Base-by-base conservation (phyloP, 2,329 filamentous ascomycete genomes). In the Bipolaris gigantea region DNA sequence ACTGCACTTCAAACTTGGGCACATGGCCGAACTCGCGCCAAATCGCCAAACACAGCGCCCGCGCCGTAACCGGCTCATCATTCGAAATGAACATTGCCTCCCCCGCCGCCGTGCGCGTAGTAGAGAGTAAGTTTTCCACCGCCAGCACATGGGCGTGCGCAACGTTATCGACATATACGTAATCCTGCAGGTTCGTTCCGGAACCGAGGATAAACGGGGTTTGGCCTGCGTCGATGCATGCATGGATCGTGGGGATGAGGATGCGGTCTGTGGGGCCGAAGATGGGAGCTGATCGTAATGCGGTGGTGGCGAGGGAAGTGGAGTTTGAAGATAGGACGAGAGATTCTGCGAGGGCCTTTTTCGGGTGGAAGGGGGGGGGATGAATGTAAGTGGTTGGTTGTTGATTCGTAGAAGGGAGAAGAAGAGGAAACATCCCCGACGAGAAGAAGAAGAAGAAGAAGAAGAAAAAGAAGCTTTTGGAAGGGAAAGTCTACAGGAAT, bases 61-160 rank as follows among this genome's bases (percentile, higher is more conserved):
- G 95, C 75, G 96, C 95, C 73, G 93, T 93, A 18, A 95, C 81
- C 5, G 93, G 93, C 63, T 85, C 81, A 75, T 92, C 90, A 74
- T 97, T 97, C 53, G 91, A 94, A 69, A 97, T 85, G 77, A 96
- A 86, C 79, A 97, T 93, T 46, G 87, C 87, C 73, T 97, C 87
- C 55, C 93, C 94, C 0, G 81, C 80, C 18, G 83, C 86, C 49
- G 79, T 75, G 76, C 1, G 85, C 86, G 50, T 81, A 79, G 42
- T 94, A 81, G 38, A 88, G 85, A 33, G 92, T 92, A 45, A 97
- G 87, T 40, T 43, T 2, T 32, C 25, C 16, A 30, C 0, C 3
- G 40, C 40, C 8, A 43, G 27, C 5, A 95, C 80, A 76, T 97
- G 92, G 1, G 88, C 90, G 76, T 95, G 86, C 2, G 85, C 86